A percentile compares a stretch with the other conserved stretches of the same genome.
phyloP scores from a whole-genome alignment of 495 filamentous ascomycete genomes.

The Trichoderma erinaceum region DNA sequence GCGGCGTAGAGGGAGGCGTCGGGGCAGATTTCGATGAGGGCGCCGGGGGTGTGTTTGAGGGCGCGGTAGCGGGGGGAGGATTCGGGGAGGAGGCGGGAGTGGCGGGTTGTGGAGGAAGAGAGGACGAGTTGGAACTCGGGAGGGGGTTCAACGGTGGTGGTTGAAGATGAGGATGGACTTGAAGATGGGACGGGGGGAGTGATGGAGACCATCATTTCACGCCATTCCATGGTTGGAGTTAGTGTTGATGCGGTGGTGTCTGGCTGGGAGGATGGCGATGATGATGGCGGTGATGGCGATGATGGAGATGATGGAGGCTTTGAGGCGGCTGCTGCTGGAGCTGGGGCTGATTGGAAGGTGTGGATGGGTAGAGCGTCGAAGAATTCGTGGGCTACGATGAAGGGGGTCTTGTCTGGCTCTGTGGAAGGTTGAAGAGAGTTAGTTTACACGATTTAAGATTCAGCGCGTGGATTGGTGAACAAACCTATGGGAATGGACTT shows the following conservation, averaged over 20 bases:
- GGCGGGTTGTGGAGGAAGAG: slow-evolving; percentile 65
- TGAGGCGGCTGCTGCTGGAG: slow-evolving; percentile 23
- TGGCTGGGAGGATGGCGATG: slow-evolving; percentile 97
- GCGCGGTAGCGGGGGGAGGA: slow-evolving; percentile 74
- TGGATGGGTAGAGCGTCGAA: slow-evolving; percentile 99
- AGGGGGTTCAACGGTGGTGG: slow-evolving; percentile 44
- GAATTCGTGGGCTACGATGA: slow-evolving; percentile 96
- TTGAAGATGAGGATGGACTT: slow-evolving; percentile 40
- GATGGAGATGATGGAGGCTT: slow-evolving; percentile 86
- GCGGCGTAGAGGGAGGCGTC: slow-evolving; percentile 70
- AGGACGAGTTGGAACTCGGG: slow-evolving; percentile 82
- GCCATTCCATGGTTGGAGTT: slow-evolving; percentile 61
- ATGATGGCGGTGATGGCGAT: slow-evolving; percentile 59
- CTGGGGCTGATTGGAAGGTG: slow-evolving; percentile 65
- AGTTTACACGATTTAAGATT: slow-evolving; percentile 17
- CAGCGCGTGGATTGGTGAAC: slow-evolving; percentile 16
- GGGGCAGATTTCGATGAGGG: slow-evolving; percentile 82
- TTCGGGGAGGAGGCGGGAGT: slow-evolving; percentile 77
- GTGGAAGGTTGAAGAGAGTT: not conserved
- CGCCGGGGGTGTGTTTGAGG: slow-evolving; percentile 53
- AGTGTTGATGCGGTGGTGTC: slow-evolving; percentile 72
- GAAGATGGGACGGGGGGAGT: slow-evolving; percentile 44
- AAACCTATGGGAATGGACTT: slow-evolving; percentile 67
- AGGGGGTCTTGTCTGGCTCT: slow-evolving; percentile 64
- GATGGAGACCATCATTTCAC: slow-evolving; percentile 80